Conservation (phyloP, 306 rosid genomes). For the Pterocarpus macrocarpus region DNA sequence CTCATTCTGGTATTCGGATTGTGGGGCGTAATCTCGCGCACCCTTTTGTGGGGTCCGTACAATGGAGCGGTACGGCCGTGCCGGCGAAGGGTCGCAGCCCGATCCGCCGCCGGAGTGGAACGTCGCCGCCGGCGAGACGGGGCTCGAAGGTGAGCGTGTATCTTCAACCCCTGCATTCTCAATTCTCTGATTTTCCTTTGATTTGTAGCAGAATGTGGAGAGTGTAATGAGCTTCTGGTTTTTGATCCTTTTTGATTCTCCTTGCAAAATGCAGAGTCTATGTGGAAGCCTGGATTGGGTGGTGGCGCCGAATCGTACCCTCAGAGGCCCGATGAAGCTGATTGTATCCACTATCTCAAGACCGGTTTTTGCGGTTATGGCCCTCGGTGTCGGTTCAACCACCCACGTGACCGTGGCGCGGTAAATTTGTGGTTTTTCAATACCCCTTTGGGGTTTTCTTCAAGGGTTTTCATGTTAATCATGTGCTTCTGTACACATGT, state of each 20-base stretch:
- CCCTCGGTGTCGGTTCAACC: slow-evolving; percentile 94
- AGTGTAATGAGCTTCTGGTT: slow-evolving; percentile 41
- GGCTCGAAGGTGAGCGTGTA: slow-evolving; percentile 65
- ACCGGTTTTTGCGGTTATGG: slow-evolving; percentile 96
- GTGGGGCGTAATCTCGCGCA: slow-evolving; percentile 26
- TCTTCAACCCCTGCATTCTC: slow-evolving; percentile 58
- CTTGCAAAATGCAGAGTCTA: slow-evolving; percentile 67
- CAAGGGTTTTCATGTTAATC: slow-evolving; percentile 46
- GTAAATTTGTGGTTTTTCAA: slow-evolving; percentile 57
- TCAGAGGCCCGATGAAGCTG: slow-evolving; percentile 83
- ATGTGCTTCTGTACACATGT: neutral
- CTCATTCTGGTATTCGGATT: slow-evolving; percentile 52
- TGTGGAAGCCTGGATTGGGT: slow-evolving; percentile 70
- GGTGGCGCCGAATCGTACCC: slow-evolving; percentile 83
- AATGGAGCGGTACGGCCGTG: slow-evolving; percentile 91
- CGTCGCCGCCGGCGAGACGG: slow-evolving; percentile 58
- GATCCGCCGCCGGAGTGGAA: slow-evolving; percentile 94
- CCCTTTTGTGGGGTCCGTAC: slow-evolving; percentile 61
- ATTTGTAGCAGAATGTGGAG: slow-evolving; percentile 56
- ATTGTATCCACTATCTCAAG: slow-evolving; percentile 84
- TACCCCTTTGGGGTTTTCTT: slow-evolving; percentile 36
- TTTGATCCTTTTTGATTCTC: slow-evolving; percentile 52
- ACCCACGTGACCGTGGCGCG: slow-evolving; percentile 88
- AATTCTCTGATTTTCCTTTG: slow-evolving; percentile 33
- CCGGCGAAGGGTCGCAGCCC: slow-evolving; percentile 76